A percentile compares a stretch with the other conserved stretches of the same genome.
Evolutionary conservation across 148 eudicot genomes (phyloP).

Genomic region (Fagopyrum tataricum): DNA sequence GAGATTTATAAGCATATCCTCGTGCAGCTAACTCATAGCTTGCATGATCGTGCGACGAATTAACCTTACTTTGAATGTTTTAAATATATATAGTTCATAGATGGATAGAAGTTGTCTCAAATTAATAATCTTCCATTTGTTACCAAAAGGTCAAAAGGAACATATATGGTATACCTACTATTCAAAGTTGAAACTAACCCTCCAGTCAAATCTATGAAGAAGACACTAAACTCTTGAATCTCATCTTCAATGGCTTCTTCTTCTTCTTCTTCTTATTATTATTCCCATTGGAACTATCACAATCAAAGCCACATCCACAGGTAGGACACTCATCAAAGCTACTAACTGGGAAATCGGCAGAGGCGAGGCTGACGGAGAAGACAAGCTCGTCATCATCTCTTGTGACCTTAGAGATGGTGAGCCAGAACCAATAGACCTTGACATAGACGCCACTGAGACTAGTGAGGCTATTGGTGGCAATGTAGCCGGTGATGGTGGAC

Average conservation of each 20-base stretch:
- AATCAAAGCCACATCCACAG: conserved; percentile 57
- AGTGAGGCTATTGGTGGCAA: conserved; percentile 22
- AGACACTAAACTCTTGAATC: conserved; percentile 7
- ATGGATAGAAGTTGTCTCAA: no score
- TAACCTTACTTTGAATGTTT: no score
- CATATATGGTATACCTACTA: not conserved
- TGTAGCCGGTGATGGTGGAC: conserved; percentile 31
- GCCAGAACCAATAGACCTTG: conserved; percentile 32
- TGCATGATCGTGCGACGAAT: no score
- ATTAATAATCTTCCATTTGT: not conserved
- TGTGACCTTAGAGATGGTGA: conserved; percentile 31
- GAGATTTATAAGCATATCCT: no score
- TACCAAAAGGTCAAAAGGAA: not conserved
- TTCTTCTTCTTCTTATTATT: not conserved
- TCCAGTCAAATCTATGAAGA: not conserved
- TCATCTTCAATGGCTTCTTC: conserved; percentile 4
- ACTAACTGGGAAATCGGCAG: conserved; percentile 33
- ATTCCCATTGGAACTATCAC: conserved; percentile 15
- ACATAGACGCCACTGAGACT: conserved; percentile 36
- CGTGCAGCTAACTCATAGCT: no score
- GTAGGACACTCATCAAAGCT: conserved; percentile 38
- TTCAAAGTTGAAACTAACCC: not conserved
- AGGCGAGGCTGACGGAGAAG: conserved; percentile 38
- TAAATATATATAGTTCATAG: no score
- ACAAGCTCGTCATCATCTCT: conserved; percentile 29